phyloP scores from a whole-genome alignment of 192 early-diverging fungal species.

The Gryganskiella cystojenkinii region DNA sequence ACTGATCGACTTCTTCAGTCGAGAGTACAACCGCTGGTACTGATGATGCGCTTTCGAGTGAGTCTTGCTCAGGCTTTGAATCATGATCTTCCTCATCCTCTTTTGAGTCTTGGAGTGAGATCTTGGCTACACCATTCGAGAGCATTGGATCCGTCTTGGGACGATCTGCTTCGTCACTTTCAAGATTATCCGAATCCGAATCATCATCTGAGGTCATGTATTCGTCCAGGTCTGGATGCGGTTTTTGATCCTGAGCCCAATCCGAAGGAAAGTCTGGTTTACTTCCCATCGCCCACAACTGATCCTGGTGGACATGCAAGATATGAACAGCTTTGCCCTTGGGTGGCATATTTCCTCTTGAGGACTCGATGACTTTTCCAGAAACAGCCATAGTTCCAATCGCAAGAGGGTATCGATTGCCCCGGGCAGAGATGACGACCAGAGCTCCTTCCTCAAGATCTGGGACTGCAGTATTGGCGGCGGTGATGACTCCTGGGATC shows the following conservation, averaged over 20 bases:
- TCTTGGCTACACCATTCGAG: too few species aligned
- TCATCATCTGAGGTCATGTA: conserved; percentile 37
- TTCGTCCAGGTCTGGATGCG: conserved; percentile 18
- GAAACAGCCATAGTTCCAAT: conserved; percentile 74
- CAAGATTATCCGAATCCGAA: conserved; percentile 8
- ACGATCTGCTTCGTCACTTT: too few species aligned
- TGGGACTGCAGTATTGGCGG: conserved; percentile 54
- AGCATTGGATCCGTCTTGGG: too few species aligned
- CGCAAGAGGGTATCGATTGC: conserved; percentile 70
- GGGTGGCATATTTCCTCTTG: conserved; percentile 18
- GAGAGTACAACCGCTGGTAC: conserved; percentile 8
- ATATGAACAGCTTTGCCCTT: conserved; percentile 88
- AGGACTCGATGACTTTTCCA: conserved; percentile 49
- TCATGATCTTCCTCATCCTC: conserved; percentile 3
- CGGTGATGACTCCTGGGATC: conserved; percentile 76
- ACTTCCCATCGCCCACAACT: conserved; percentile 81
- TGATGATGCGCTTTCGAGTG: conserved; percentile 1
- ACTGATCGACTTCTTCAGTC: conserved; percentile 77
- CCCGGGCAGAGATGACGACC: conserved; percentile 65
- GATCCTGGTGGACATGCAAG: conserved; percentile 80
- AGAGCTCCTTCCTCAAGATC: conserved; percentile 61
- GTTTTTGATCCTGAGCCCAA: conserved; percentile 12
- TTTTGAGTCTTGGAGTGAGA: too few species aligned
- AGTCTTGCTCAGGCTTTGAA: conserved; percentile 1
- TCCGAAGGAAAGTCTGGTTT: conserved; percentile 69